phyloP scores from a whole-genome alignment of 257 asterid genomes.

The Solanum sejunctum region DNA sequence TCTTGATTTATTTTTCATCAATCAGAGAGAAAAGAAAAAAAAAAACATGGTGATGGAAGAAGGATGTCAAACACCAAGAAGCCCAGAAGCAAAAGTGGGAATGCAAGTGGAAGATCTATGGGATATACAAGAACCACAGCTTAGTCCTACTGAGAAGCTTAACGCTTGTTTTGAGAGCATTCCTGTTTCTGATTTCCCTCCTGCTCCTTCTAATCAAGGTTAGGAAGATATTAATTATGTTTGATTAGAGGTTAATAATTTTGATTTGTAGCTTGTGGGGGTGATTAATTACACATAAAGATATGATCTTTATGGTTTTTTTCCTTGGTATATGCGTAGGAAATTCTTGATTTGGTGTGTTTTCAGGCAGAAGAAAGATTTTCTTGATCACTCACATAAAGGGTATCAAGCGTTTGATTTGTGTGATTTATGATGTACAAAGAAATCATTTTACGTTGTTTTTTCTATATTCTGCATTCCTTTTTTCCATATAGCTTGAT shows the following conservation, averaged over 20 bases:
- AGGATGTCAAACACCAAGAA: constrained; percentile 58
- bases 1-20: not conserved
- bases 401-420: not conserved
- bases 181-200: constrained; percentile 92
- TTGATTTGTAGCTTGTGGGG: not conserved
- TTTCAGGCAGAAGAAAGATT: not conserved
- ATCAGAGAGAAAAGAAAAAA: not conserved
- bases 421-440: not conserved
- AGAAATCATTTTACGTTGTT: not conserved
- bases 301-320: not conserved
- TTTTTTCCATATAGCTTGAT: too few species aligned
- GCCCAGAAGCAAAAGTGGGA: constrained; percentile 95
- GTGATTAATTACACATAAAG: not conserved
- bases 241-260: not conserved
- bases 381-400: not conserved
- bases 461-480: not conserved
- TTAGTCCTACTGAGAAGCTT: constrained; percentile 91
- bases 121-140: constrained; percentile 84
- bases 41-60: constrained; percentile 37
- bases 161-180: constrained; percentile 94
- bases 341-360: not conserved
- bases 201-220: constrained; percentile 72
- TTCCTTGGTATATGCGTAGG: not conserved
- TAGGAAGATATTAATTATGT: not conserved
- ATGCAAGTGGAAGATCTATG: constrained; percentile 93